Base-by-base conservation (phyloP, 2,329 filamentous ascomycete genomes). In the Arthrobotrys pseudoclavata region DNA sequence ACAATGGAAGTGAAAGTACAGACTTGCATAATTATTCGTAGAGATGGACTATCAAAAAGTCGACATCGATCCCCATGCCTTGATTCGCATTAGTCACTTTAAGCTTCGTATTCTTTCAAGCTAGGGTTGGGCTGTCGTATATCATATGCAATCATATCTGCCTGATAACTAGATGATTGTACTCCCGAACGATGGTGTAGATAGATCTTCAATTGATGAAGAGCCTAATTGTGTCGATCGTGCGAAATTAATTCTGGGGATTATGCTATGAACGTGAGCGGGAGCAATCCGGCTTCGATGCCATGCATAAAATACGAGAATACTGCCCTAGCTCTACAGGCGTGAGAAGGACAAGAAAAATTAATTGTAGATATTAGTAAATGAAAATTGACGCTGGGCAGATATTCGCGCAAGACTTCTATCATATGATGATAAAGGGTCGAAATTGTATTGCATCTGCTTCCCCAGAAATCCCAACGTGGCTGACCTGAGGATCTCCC, bases 401-500 rank as follows among this genome's bases (percentile, higher is more conserved):
- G 6, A 45, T 45, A 45, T 42, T 60, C 34, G 9, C 55, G 10
- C 55, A 42, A 9, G 20, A 18, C 10, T 26, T 26, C 12, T 40
- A 40, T 42, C 55, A 40, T 40, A 40, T 60, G 31, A 40, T 42
- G 31, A 40, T 40, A n/a, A 18, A 29, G 22, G 9, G n/a, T n/a
- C n/a, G n/a, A n/a, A n/a, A 62, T 3, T 2, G 29, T 7, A 63
- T 63, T 63, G n/a, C 57, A n/a, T 62, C 10, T n/a, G 34, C 15
- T 63, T 63, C 60, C 37, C 42, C 60, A 63, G 60, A 63, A 31
- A 34, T 34, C 31, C 24, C 40, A 63, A 63, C 40, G 60, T 48
- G 60, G 55, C 60, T n/a, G 7, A 34, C 37, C 13, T 48, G 24
- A 31, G 57, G 57, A 18, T 47, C 42, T 26, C n/a, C 57, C 20